Conservation (phyloP, 148 eudicot species). For the Mesembryanthemum crystallinum region DNA sequence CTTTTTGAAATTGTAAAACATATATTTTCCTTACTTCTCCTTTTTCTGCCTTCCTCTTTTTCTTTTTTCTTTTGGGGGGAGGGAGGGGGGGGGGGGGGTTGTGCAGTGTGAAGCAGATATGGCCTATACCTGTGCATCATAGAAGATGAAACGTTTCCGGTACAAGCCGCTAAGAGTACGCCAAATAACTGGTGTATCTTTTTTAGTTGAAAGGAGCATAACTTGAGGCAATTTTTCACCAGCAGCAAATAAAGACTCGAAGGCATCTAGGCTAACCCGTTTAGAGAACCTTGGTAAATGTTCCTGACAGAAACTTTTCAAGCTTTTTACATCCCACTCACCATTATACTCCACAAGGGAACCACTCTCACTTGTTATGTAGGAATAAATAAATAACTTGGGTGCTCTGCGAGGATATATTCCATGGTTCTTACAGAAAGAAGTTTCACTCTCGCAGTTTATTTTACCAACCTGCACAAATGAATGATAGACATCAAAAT, state of each 20-base stretch:
- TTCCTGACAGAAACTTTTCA: slow-evolving; percentile 77
- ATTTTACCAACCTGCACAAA: slow-evolving; percentile 68
- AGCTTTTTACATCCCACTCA: slow-evolving; percentile 48
- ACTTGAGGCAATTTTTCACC: slow-evolving; percentile 63
- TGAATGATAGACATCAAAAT: slow-evolving; percentile 3
- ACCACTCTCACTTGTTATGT: slow-evolving; percentile 51
- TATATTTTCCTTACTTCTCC: not conserved
- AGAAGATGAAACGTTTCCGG: slow-evolving; percentile 59
- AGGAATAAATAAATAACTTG: slow-evolving; percentile 64
- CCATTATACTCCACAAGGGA: slow-evolving; percentile 79
- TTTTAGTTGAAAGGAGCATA: slow-evolving; percentile 83
- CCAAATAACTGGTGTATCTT: slow-evolving; percentile 90
- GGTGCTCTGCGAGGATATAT: slow-evolving; percentile 58
- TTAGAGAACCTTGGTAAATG: slow-evolving; percentile 78
- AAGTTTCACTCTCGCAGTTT: slow-evolving; percentile 62
- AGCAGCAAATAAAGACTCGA: slow-evolving; percentile 37
- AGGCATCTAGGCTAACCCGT: slow-evolving; percentile 44
- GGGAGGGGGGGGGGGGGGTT: not conserved
- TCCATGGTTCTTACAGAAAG: slow-evolving; percentile 67
- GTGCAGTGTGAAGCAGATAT: not conserved
- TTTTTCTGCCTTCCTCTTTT: not conserved
- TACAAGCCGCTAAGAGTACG: slow-evolving; percentile 82
- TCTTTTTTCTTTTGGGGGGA: not conserved
- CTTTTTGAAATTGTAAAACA: not conserved
- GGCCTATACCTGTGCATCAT: slow-evolving; percentile 74